These are phyloP conservation scores for Mycena sanguinolenta DNA, from an alignment of 768 basidiomycete genomes.

Conservation along the genomic window DNA sequence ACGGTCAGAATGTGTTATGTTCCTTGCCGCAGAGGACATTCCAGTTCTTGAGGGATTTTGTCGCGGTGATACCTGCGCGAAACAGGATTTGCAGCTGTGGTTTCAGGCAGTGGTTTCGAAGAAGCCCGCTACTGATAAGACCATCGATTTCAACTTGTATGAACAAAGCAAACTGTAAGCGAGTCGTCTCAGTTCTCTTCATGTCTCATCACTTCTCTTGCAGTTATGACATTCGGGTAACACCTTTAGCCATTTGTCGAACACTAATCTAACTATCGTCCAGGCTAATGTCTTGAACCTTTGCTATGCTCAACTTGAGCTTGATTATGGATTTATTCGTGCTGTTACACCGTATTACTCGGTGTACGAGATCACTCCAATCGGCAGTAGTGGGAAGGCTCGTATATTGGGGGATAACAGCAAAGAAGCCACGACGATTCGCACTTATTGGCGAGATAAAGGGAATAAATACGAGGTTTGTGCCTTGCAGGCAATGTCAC, in stretches of 20 bases:
- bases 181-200: not conserved
- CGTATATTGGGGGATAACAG: constrained; percentile 48
- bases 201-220: not conserved
- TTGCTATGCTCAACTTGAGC: constrained; percentile 62
- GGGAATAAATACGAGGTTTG: constrained; percentile 21
- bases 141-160: constrained; percentile 57
- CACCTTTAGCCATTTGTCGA: not conserved
- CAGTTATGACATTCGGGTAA: constrained; percentile 54
- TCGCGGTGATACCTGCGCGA: constrained; percentile 61
- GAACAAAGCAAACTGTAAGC: constrained; percentile 55
- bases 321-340: constrained; percentile 58
- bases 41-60: constrained; percentile 63
- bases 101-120: constrained; percentile 54
- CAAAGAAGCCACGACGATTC: constrained; percentile 48
- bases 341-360: constrained; percentile 63
- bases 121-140: constrained; percentile 50
- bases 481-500: not conserved
- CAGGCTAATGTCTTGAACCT: constrained; percentile 59
- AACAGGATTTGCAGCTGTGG: constrained; percentile 55
- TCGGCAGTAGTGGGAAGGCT: constrained; percentile 41
- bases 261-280: not conserved
- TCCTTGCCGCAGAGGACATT: constrained; percentile 57
- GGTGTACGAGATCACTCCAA: constrained; percentile 53
- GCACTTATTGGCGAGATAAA: constrained; percentile 45
- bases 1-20: constrained; percentile 60